Conservation (phyloP, 345 rosid species). For the Cardamine resedifolia region DNA sequence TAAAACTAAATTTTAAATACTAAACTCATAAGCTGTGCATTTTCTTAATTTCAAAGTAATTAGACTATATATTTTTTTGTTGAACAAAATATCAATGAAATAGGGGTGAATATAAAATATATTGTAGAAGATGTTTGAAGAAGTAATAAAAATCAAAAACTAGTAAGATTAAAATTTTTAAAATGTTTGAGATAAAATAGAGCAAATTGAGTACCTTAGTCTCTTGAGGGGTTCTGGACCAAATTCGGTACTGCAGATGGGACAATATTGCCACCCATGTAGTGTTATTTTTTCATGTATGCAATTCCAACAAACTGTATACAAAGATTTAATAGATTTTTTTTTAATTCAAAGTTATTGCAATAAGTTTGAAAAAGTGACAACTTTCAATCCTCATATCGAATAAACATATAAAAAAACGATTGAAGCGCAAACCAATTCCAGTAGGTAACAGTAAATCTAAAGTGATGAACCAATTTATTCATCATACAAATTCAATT, state of each 20-base stretch:
- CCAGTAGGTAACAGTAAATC: no score
- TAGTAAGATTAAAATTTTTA: no score
- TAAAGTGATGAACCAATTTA: no score
- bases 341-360: not conserved
- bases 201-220: not conserved
- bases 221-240: not conserved
- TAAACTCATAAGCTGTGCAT: no score
- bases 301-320: constrained; percentile 11
- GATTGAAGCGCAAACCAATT: no score
- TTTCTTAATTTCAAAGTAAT: not conserved
- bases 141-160: not conserved
- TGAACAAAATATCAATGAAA: not conserved
- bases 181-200: not conserved
- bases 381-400: not conserved
- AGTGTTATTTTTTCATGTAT: not conserved
- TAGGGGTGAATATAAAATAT: not conserved
- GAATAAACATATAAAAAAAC: not conserved
- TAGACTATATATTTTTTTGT: not conserved
- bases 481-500: no score
- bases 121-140: no score
- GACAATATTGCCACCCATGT: not conserved
- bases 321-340: not conserved
- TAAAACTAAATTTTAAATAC: no score
- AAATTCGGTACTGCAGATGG: not conserved
- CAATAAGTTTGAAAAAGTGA: not conserved